phyloP scores from a whole-genome alignment of 2,329 filamentous ascomycete species.

The Cytospora paraplurivora region DNA sequence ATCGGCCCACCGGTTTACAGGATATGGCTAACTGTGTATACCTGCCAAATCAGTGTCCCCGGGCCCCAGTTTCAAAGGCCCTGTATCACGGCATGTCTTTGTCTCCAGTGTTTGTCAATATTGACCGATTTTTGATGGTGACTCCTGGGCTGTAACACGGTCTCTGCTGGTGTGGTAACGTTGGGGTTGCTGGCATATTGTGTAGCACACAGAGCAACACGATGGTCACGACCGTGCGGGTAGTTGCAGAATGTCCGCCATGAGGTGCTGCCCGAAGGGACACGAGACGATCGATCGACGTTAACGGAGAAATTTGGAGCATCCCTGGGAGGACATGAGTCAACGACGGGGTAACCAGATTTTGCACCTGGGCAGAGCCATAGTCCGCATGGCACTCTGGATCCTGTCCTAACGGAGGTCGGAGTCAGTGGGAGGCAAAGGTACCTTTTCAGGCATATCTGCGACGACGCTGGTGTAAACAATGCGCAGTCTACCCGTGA shows the following conservation, averaged over 20 bases:
- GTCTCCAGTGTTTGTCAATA: too few species aligned
- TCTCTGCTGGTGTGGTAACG: neutral
- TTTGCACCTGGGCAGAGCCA: neutral
- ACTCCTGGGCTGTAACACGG: neutral
- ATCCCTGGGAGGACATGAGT: neutral
- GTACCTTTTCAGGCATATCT: too few species aligned
- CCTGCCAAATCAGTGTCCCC: too few species aligned
- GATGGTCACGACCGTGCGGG: neutral
- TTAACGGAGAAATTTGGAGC: neutral
- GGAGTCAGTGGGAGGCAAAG: too few species aligned
- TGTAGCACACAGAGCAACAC: neutral
- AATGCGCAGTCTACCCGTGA: too few species aligned
- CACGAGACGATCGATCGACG: neutral
- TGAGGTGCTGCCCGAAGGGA: neutral
- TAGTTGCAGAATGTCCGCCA: neutral
- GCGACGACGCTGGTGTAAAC: too few species aligned
- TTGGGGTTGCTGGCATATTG: neutral
- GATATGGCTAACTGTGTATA: too few species aligned
- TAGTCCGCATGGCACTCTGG: too few species aligned
- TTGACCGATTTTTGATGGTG: neutral
- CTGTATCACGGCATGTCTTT: too few species aligned
- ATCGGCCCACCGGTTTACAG: too few species aligned
- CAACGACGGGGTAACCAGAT: neutral
- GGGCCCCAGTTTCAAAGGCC: too few species aligned
- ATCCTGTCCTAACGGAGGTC: too few species aligned